A percentile compares a stretch with the other conserved stretches of the same genome.
These are phyloP conservation scores for Cryptosporidium sp. DNA, from an alignment of 169 alveolate genomes.

Conservation along the genomic window DNA sequence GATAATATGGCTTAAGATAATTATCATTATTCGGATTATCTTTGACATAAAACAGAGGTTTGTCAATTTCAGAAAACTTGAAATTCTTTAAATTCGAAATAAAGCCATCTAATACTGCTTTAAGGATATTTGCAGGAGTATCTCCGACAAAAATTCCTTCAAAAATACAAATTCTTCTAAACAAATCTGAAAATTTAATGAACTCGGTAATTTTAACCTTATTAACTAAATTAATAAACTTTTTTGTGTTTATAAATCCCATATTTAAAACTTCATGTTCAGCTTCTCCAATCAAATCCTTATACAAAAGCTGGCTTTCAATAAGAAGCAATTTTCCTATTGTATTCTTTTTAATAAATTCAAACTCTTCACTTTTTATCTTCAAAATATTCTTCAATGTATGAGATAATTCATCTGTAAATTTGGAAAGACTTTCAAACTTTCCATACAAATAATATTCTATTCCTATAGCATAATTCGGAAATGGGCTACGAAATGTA, in stretches of 20 bases:
- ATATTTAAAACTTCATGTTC: constrained; percentile 16
- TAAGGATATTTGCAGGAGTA: constrained; percentile 3
- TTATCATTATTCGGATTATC: constrained; percentile 34
- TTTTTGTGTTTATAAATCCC: not conserved
- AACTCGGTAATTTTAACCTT: constrained; percentile 6
- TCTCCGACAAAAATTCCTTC: constrained; percentile 44
- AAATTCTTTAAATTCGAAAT: not conserved
- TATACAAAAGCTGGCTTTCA: not conserved
- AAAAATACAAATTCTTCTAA: constrained; percentile 26
- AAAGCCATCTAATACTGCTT: not conserved
- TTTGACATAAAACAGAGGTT: constrained; percentile 24
- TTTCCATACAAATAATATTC: constrained; percentile 36
- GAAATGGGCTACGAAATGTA: constrained; percentile 24
- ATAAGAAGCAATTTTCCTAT: not conserved
- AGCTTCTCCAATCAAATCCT: not conserved
- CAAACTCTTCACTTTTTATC: constrained; percentile 10
- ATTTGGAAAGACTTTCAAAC: not conserved
- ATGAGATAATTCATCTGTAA: constrained; percentile 15
- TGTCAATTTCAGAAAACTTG: not conserved
- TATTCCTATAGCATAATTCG: constrained; percentile 27
- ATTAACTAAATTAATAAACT: not conserved
- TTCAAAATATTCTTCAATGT: not conserved
- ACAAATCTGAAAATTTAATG: not conserved
- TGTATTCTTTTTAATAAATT: not conserved
- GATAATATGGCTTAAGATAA: constrained; percentile 16